Conservation (phyloP, 2,329 filamentous ascomycete species). For the Gliomastix tumulicola region DNA sequence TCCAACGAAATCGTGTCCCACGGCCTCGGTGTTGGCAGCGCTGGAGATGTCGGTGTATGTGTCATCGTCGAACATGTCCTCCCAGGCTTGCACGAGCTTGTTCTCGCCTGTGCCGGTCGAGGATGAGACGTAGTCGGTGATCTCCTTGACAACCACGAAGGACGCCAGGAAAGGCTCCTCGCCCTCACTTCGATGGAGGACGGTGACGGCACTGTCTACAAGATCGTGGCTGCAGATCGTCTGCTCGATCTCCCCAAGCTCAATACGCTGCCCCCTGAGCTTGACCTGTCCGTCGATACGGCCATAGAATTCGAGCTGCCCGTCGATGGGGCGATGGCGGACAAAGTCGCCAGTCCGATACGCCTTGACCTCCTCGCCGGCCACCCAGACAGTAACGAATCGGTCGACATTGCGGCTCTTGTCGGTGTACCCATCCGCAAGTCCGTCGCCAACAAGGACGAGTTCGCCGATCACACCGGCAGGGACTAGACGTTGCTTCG, state of each 20-base stretch:
- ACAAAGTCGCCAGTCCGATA: conserved; percentile 18
- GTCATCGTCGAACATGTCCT: background rate
- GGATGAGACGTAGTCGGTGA: conserved; percentile 8
- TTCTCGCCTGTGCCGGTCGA: conserved; percentile 6
- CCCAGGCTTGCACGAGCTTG: conserved; percentile 3
- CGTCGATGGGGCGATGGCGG: conserved; percentile 12
- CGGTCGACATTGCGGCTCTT: conserved; percentile 4
- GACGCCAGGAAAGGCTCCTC: conserved; percentile 1
- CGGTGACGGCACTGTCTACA: conserved; percentile 10
- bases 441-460: conserved; percentile 15
- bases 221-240: conserved; percentile 6
- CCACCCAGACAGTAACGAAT: conserved; percentile 9
- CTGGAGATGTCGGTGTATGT: background rate
- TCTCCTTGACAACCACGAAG: conserved; percentile 9
- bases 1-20: conserved; percentile 18
- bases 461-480: conserved; percentile 17
- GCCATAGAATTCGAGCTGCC: conserved; percentile 16
- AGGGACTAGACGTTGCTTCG: conserved; percentile 11
- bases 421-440: conserved; percentile 13
- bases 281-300: conserved; percentile 19
- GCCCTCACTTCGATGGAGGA: conserved; percentile 2
- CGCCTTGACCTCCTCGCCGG: conserved; percentile 3
- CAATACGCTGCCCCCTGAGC: conserved; percentile 20
- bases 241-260: conserved; percentile 18
- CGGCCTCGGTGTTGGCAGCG: background rate